Evolutionary conservation across 805 yeast species (phyloP), one percentile per base, ranked within the genome.

Genomic region (Schwanniomyces polymorphus): DNA sequence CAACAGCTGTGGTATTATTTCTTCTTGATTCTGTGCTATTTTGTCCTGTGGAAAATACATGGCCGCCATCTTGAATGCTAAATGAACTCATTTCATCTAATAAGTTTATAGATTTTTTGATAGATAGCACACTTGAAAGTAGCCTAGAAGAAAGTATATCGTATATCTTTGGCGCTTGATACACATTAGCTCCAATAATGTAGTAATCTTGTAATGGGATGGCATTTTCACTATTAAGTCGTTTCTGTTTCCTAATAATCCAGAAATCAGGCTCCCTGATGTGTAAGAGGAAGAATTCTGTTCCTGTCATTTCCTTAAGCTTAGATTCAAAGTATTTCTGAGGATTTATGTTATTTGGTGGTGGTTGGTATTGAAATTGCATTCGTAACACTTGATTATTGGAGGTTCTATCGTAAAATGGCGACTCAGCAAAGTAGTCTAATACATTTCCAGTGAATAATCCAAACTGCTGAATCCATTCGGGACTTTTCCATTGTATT

Each of bases 401-500:
- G 39, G 97, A 87, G 1, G 96, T 83, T 54, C 97, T 79, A 63
- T 92, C 97, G 63, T 88, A 94, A 68, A 92, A 95, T 1, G 99
- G 99, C 2, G 97, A 88, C 56, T 89, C 88, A 4, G 97, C 75
- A 60, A 94, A 91, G 67, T 94, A 94, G 49, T 94, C 98, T 17
- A 94, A 76, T 1, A 94, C 97, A 61, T 91, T 94, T 44, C 85
- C 96, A 0, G 96, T 87, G 39, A 91, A 78, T 21, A 94, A 78
- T 0, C 97, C 97, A 63, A 84, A 84, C 44, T 85, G 80, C 62
- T 91, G 96, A 53, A 94, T 90, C 95, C 97, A 94, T 65, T 94
- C 99, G 0, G 99, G 98, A 3, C 94, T 86, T 54, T 91, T 82
- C 99, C 99, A 94, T 64, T 91, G 98, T 37, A 94, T 77, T 59